Evolutionary conservation across 805 yeast species (phyloP), one percentile per base, ranked within the genome.

Genomic region (Candida mattraensis): DNA sequence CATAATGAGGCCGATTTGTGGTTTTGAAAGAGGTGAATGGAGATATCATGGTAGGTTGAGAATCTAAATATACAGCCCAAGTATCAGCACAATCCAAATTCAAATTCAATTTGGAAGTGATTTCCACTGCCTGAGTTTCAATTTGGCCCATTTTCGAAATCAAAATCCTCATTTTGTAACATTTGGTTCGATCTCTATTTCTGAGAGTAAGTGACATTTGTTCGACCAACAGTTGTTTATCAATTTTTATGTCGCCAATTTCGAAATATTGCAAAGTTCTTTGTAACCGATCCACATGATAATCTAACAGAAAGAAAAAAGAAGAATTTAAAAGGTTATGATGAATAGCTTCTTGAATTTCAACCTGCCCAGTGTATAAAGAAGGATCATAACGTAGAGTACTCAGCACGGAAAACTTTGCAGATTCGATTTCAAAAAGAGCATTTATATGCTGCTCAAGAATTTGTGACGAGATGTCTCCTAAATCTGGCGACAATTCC

Each of bases 11-110:
- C 44, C 99, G 68, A 16, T 67, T 61, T 0, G 96, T 85, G 0
- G 98, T 91, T 57, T 91, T 91, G 63, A 88, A 83, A 4, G 94
- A 81, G 0, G 96, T 87, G 60, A 84, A 86, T 2, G 86, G 85
- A 2, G 94, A 76, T 2, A 77, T 71, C 28, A 70, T 45, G 1
- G 74, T 68, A 1, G 78, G 67, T 19, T 67, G 59, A 0, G 64
- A 52, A 53, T 84, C 91, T 4, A 88, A 50, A 49, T 76, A 78
- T 0, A 87, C 78, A 14, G 69, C 74, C 80, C 84, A 88, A 0
- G 59, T 39, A 7, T 40, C 33, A 3, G 39, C 33, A 16, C 37
- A 38, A 23, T 42, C 19, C 7, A 31, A 14, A 14, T 26, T 35
- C 33, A 44, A 15, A 17, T 35, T 37, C 13, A 44, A 15, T 9